A percentile compares a stretch with the other conserved stretches of the same genome.
Conservation (phyloP, 2,329 filamentous ascomycete species). For the Capronia coronata region DNA sequence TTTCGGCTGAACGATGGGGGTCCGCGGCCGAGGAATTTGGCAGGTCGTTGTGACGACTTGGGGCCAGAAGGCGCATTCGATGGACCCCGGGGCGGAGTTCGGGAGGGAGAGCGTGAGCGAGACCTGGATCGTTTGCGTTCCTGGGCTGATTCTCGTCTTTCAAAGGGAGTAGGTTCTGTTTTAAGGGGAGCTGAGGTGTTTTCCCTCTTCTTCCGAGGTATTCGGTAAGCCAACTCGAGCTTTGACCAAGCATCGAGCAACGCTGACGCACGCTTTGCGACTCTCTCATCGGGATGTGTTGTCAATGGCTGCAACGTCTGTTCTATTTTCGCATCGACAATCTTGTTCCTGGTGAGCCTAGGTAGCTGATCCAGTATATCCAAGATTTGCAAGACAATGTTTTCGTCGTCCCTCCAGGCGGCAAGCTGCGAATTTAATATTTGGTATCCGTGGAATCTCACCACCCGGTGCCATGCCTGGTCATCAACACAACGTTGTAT, state of each 20-base stretch:
- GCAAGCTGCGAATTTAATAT: slow-evolving; percentile 82
- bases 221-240: slow-evolving; percentile 83
- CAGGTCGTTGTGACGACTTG: slow-evolving; percentile 43
- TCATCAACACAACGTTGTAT: slow-evolving; percentile 85
- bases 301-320: slow-evolving; percentile 65
- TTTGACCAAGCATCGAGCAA: slow-evolving; percentile 82
- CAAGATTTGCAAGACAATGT: slow-evolving; percentile 81
- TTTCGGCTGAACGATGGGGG: slow-evolving; percentile 51
- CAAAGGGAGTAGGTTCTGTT: slow-evolving; percentile 59
- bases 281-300: slow-evolving; percentile 63
- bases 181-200: slow-evolving; percentile 48
- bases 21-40: slow-evolving; percentile 55
- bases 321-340: slow-evolving; percentile 92
- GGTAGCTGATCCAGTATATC: slow-evolving; percentile 85
- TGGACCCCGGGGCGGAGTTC: slow-evolving; percentile 38
- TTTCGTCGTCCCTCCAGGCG: slow-evolving; percentile 81
- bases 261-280: slow-evolving; percentile 62
- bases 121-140: slow-evolving; percentile 45
- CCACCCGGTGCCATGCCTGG: slow-evolving; percentile 75
- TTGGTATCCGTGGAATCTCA: slow-evolving; percentile 95
- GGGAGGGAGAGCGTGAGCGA: slow-evolving; percentile 41
- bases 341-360: slow-evolving; percentile 91
- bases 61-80: slow-evolving; percentile 29
- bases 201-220: slow-evolving; percentile 81
- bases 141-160: slow-evolving; percentile 49